Evolutionary conservation across 2,329 filamentous ascomycete genomes (phyloP).

Genomic region (Arthroderma sp.): DNA sequence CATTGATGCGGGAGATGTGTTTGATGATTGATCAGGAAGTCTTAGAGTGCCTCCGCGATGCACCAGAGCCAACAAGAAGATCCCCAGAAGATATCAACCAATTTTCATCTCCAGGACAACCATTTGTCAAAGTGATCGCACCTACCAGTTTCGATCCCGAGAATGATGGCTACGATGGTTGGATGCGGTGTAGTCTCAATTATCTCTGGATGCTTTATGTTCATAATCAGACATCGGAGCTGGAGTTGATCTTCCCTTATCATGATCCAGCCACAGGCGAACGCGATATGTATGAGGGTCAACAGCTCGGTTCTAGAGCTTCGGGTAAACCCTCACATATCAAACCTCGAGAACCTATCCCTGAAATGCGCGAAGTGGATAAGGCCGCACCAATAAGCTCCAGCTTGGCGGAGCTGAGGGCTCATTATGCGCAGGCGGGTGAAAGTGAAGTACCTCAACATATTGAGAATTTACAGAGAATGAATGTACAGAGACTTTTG

Average conservation of each 20-base stretch:
- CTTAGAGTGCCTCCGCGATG: slow-evolving; percentile 2
- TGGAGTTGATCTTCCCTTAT: not conserved
- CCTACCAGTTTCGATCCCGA: not conserved
- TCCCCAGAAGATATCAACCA: not conserved
- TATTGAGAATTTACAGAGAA: no score
- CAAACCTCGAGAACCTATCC: no score
- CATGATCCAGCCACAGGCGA: not conserved
- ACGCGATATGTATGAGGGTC: not conserved
- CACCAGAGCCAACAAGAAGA: slow-evolving; percentile 1
- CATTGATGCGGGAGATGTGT: not conserved
- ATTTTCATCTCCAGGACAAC: not conserved
- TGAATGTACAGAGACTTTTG: no score
- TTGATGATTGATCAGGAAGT: slow-evolving; percentile 5
- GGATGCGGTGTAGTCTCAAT: not conserved
- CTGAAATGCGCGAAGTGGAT: no score
- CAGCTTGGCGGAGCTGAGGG: no score
- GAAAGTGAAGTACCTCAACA: no score
- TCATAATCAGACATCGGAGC: not conserved
- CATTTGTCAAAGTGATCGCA: not conserved
- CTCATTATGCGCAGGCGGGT: no score
- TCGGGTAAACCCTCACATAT: not conserved
- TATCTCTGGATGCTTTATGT: not conserved
- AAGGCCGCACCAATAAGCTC: no score
- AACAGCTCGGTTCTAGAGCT: not conserved
- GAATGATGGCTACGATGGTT: not conserved